Conservation (phyloP, 2,329 filamentous ascomycete species). For the Ustilaginoidea virens region DNA sequence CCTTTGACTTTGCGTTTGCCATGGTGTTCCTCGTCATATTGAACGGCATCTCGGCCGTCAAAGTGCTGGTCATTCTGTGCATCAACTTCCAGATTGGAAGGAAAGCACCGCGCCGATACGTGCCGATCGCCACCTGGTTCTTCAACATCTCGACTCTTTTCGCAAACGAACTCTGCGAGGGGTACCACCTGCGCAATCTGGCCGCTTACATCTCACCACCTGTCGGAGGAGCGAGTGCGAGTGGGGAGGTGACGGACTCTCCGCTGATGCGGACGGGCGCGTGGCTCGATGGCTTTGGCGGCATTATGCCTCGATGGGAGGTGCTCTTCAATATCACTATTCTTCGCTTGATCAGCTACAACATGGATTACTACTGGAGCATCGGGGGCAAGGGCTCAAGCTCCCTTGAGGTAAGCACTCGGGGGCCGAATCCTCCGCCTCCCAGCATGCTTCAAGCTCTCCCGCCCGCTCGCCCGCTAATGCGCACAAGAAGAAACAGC, state of each 20-base stretch:
- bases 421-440: neutral
- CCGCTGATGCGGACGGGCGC: constrained; percentile 44
- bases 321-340: constrained; percentile 97
- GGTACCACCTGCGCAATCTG: constrained; percentile 57
- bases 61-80: constrained; percentile 66
- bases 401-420: constrained; percentile 59
- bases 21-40: constrained; percentile 62
- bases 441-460: too few species aligned
- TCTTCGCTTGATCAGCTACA: constrained; percentile 86
- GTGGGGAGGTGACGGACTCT: constrained; percentile 16
- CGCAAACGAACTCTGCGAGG: constrained; percentile 69
- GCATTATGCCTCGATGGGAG: constrained; percentile 83
- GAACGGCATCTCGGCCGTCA: constrained; percentile 74
- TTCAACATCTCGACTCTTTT: constrained; percentile 83
- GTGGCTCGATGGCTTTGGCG: constrained; percentile 65
- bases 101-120: constrained; percentile 48
- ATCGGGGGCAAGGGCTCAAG: constrained; percentile 46
- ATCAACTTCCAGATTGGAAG: constrained; percentile 72
- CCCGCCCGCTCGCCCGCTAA: constrained; percentile 32
- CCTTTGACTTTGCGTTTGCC: constrained; percentile 75
- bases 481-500: constrained; percentile 84
- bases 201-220: constrained; percentile 31
- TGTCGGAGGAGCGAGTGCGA: neutral
- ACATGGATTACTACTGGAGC: constrained; percentile 94
- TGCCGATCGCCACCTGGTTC: constrained; percentile 69